phyloP scores from a whole-genome alignment of 2,329 filamentous ascomycete species.

The Scedosporium aurantiacum region DNA sequence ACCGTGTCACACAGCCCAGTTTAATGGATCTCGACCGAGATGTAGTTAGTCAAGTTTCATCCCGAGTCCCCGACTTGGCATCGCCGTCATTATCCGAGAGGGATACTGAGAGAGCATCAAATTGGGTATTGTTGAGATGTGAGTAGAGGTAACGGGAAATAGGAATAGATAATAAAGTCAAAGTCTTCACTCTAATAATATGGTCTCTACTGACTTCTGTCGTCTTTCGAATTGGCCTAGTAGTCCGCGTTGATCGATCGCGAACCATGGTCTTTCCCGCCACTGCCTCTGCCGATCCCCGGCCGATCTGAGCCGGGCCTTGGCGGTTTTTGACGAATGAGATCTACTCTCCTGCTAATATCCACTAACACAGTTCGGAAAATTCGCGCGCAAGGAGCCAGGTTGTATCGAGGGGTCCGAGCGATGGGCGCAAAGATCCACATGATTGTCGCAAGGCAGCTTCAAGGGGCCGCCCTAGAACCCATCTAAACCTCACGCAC shows the following conservation, averaged over 20 bases:
- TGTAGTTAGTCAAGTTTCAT: too few relatives aligned
- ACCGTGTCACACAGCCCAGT: too few relatives aligned
- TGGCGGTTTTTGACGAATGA: neutral
- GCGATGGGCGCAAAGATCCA: neutral
- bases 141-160: too few relatives aligned
- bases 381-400: neutral
- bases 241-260: neutral
- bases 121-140: too few relatives aligned
- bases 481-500: neutral
- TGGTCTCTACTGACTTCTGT: neutral
- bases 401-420: neutral
- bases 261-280: neutral
- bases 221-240: neutral
- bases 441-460: neutral
- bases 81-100: too few relatives aligned
- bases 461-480: neutral
- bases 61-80: too few relatives aligned
- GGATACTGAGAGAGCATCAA: too few relatives aligned
- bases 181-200: too few relatives aligned
- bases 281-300: neutral
- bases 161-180: too few relatives aligned
- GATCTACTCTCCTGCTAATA: neutral
- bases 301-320: neutral
- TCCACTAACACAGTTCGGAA: neutral
- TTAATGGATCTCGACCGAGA: too few relatives aligned